phyloP scores from a whole-genome alignment of 2,329 filamentous ascomycete species.

The Neopestalotiopsis sp. region DNA sequence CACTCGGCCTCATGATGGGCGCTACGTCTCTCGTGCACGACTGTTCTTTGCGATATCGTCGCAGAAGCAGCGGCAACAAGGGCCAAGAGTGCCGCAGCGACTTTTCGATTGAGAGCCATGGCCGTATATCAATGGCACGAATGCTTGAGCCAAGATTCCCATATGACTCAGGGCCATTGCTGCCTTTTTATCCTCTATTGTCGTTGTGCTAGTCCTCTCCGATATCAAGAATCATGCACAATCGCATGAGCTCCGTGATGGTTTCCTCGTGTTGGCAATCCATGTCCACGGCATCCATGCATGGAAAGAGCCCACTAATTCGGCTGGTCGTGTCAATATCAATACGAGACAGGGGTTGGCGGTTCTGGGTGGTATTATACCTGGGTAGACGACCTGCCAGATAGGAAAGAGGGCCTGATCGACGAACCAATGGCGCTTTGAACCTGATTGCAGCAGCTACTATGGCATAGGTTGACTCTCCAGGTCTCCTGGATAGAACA shows the following conservation, averaged over 20 bases:
- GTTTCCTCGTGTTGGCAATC: constrained; percentile 4
- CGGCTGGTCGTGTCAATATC: neutral
- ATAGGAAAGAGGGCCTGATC: neutral
- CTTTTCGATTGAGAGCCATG: neutral
- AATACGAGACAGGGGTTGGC: neutral
- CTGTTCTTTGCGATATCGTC: neutral
- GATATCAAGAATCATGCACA: neutral
- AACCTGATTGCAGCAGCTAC: neutral
- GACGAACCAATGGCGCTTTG: neutral
- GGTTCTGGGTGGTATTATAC: neutral
- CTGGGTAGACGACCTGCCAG: neutral
- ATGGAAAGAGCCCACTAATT: neutral
- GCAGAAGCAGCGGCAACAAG: neutral
- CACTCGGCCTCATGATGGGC: constrained; percentile 3
- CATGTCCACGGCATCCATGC: neutral
- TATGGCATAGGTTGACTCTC: no score
- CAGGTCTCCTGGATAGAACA: no score
- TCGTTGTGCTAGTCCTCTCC: neutral
- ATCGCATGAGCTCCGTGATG: constrained; percentile 3
- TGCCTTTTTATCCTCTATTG: neutral
- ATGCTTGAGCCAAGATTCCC: neutral
- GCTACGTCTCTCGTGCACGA: neutral
- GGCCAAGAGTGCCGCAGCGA: neutral
- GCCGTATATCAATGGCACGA: neutral
- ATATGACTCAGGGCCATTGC: neutral